Conservation (phyloP, 768 basidiomycete species). For the Xerocomus brunneocitrinus region DNA sequence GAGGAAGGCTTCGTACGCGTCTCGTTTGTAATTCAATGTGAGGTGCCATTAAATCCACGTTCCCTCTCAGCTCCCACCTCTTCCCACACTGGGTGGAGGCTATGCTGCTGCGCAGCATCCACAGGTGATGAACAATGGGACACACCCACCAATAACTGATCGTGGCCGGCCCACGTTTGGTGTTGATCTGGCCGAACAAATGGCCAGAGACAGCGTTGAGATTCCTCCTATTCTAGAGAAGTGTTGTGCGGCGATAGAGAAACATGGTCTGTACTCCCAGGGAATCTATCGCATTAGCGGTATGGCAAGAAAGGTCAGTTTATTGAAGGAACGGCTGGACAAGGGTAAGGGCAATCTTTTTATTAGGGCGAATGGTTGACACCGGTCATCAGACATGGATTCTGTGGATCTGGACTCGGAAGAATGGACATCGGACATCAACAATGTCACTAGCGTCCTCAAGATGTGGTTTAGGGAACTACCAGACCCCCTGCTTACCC, state of each 20-base stretch:
- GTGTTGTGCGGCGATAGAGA: conserved; percentile 90
- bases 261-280: conserved; percentile 73
- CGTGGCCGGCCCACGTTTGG: conserved; percentile 85
- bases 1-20: conserved; percentile 92
- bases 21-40: conserved; percentile 1
- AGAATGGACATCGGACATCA: conserved; percentile 93
- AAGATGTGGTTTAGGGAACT: conserved; percentile 97
- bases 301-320: conserved; percentile 79
- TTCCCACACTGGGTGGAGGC: conserved; percentile 41
- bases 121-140: conserved; percentile 23
- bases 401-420: conserved; percentile 80
- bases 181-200: conserved; percentile 87
- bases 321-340: conserved; percentile 80
- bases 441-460: conserved; percentile 89
- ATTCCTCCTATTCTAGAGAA: conserved; percentile 84
- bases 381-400: conserved; percentile 61
- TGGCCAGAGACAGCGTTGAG: conserved; percentile 86
- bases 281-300: conserved; percentile 95
- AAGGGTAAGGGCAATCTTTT: conserved; percentile 50
- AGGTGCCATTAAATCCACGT: conserved; percentile 1
- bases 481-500: conserved; percentile 89
- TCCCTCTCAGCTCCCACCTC: conserved; percentile 52
- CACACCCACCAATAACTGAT: conserved; percentile 40
- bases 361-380: conserved; percentile 17
- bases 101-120: conserved; percentile 26